phyloP scores from a whole-genome alignment of 2,329 filamentous ascomycete species.

The Niveomyces coronatus region DNA sequence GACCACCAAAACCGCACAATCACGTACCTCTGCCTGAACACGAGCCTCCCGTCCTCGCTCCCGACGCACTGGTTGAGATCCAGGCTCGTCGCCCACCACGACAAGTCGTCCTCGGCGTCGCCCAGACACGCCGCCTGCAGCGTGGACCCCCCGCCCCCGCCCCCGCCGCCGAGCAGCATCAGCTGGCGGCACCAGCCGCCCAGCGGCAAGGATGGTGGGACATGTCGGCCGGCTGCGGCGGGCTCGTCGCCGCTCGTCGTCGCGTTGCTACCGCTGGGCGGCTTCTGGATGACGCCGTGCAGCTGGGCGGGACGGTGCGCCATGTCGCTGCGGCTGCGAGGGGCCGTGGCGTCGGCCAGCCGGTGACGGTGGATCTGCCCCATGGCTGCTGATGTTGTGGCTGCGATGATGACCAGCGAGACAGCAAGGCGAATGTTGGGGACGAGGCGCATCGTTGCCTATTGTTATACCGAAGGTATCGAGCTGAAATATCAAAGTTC shows the following conservation, averaged over 20 bases:
- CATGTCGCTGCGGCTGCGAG: neutral
- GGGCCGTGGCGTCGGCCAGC: neutral
- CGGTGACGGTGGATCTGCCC: too few relatives aligned
- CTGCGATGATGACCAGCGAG: too few relatives aligned
- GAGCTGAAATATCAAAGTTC: too few relatives aligned
- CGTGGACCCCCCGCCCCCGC: conserved; percentile 12
- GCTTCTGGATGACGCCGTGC: conserved; percentile 5
- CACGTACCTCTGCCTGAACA: conserved; percentile 13
- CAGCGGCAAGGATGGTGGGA: neutral
- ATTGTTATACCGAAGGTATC: too few relatives aligned
- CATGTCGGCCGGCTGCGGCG: conserved; percentile 8
- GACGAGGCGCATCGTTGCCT: too few relatives aligned
- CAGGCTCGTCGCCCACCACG: conserved; percentile 17
- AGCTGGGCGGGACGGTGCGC: neutral
- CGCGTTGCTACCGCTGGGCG: neutral
- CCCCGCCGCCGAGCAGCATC: conserved; percentile 14
- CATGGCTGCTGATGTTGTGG: too few relatives aligned
- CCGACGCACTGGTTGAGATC: conserved; percentile 17
- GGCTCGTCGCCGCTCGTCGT: neutral
- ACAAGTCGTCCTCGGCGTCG: neutral
- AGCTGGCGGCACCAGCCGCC: conserved; percentile 13
- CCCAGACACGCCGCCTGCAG: conserved; percentile 16
- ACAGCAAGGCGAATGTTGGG: too few relatives aligned
- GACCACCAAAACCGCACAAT: too few relatives aligned
- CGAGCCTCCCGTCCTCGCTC: conserved; percentile 13